Percentiles rank a stretch among this genome's conserved stretches.
phyloP scores from a whole-genome alignment of 768 basidiomycete genomes.

The Cystobasidium ongulense region DNA sequence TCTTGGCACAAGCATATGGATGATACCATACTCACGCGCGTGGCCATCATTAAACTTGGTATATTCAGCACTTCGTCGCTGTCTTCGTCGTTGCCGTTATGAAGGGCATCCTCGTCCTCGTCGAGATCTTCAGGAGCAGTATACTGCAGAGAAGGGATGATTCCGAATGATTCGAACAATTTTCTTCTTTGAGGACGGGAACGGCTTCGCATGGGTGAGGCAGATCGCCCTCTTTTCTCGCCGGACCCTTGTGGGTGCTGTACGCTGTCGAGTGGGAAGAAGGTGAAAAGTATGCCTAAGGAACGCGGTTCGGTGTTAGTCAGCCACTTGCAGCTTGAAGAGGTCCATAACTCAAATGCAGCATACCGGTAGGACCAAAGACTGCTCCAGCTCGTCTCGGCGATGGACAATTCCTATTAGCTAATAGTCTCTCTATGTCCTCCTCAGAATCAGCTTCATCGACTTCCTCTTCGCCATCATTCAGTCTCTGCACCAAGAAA shows the following conservation, averaged over 20 bases:
- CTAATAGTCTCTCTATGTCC: background rate
- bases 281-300: conserved; percentile 16
- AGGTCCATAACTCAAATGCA: too few species aligned
- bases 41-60: conserved; percentile 16
- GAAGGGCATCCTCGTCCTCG: background rate
- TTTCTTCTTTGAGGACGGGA: background rate
- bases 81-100: conserved; percentile 17
- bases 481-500: background rate
- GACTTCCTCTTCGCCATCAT: background rate
- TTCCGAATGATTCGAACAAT: conserved; percentile 33
- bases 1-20: background rate
- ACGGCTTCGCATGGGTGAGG: conserved; percentile 3
- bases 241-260: background rate
- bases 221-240: conserved; percentile 13
- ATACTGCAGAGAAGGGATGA: background rate
- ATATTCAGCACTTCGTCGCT: conserved; percentile 30
- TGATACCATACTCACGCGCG: background rate
- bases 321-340: too few species aligned
- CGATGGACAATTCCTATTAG: conserved; percentile 29
- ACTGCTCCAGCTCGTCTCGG: conserved; percentile 31
- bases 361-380: conserved; percentile 21
- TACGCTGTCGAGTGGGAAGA: conserved; percentile 10
- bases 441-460: conserved; percentile 24
- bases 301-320: background rate
- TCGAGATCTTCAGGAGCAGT: background rate